phyloP scores from a whole-genome alignment of 2,329 filamentous ascomycete genomes.

The Aureobasidium namibiae region DNA sequence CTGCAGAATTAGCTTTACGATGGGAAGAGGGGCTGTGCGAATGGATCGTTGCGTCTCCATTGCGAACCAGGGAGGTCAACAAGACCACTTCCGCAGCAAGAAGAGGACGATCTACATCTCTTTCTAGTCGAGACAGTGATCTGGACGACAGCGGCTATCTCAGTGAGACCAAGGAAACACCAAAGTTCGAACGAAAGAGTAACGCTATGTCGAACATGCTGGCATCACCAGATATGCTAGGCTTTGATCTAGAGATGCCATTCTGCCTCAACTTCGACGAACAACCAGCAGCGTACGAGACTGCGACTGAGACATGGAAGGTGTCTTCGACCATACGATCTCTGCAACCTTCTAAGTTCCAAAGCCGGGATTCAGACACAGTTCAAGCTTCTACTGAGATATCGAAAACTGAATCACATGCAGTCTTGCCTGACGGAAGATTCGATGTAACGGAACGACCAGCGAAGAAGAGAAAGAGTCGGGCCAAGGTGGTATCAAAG shows the following conservation, averaged over 20 bases:
- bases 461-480: neutral
- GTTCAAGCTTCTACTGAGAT: neutral
- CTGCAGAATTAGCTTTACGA: constrained; percentile 20
- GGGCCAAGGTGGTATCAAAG: neutral
- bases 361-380: neutral
- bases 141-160: constrained; percentile 10
- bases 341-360: neutral
- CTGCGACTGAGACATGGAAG: neutral
- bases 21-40: constrained; percentile 41
- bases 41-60: constrained; percentile 37
- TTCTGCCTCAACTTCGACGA: neutral
- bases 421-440: too few species aligned
- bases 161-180: neutral
- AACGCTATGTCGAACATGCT: neutral
- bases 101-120: neutral
- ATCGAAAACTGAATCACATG: neutral
- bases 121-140: neutral
- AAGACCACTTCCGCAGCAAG: neutral
- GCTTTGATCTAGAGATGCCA: neutral
- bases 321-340: neutral
- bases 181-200: neutral
- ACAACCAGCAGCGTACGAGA: neutral
- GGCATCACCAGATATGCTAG: constrained; percentile 9
- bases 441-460: neutral
- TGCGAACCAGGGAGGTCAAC: neutral